phyloP scores from a whole-genome alignment of 805 yeast species.

The Metschnikowia koreensis region DNA sequence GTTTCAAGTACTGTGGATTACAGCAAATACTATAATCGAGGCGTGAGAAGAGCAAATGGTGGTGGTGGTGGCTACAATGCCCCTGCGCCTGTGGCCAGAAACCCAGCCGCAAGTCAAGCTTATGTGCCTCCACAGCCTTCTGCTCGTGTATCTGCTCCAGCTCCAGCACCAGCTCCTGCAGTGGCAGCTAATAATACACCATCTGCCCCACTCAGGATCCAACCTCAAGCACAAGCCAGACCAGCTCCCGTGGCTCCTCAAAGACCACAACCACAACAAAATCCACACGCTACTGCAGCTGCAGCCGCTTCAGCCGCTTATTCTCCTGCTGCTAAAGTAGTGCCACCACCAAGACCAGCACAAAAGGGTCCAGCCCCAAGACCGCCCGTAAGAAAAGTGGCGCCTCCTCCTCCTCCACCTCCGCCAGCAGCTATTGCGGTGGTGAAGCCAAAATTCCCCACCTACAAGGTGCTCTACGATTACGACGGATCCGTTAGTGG shows the following conservation, averaged over 20 bases:
- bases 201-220: slow-evolving; percentile 13
- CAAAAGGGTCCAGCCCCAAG: slow-evolving; percentile 50
- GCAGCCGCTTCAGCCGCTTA: slow-evolving; percentile 11
- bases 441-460: slow-evolving; percentile 65
- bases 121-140: slow-evolving; percentile 16
- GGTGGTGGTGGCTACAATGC: slow-evolving; percentile 9
- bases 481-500: slow-evolving; percentile 85
- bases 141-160: neutral
- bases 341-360: slow-evolving; percentile 20
- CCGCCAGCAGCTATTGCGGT: slow-evolving; percentile 56
- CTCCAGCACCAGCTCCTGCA: neutral
- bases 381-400: slow-evolving; percentile 52
- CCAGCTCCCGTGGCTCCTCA: slow-evolving; percentile 26
- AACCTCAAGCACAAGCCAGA: slow-evolving; percentile 15
- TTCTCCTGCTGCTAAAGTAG: slow-evolving; percentile 19
- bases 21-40: slow-evolving; percentile 41
- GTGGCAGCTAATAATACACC: neutral
- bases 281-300: neutral
- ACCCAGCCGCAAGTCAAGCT: slow-evolving; percentile 17
- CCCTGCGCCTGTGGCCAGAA: slow-evolving; percentile 20
- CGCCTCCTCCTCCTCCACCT: slow-evolving; percentile 49
- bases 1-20: slow-evolving; percentile 37
- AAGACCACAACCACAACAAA: slow-evolving; percentile 10
- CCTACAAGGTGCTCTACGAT: slow-evolving; percentile 82
- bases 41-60: slow-evolving; percentile 16